Conservation (phyloP, 139 green algal genomes). For the Tetratostichococcus sp. region DNA sequence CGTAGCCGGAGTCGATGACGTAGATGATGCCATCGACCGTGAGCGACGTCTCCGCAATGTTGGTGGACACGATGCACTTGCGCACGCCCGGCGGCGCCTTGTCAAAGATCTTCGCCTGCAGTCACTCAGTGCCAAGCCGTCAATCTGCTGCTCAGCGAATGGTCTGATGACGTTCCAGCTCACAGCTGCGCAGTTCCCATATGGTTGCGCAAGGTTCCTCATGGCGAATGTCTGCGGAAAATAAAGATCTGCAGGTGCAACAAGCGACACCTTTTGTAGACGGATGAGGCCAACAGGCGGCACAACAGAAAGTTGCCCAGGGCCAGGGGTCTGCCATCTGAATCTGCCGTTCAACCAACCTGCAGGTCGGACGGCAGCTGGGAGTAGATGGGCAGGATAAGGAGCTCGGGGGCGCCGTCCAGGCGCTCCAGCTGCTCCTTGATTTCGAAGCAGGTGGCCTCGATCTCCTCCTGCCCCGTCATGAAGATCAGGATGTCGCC, state of each 20-base stretch:
- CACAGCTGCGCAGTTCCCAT: too few relatives aligned
- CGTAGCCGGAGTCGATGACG: slow-evolving; percentile 91
- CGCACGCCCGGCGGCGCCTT: slow-evolving; percentile 77
- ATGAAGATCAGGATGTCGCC: slow-evolving; percentile 99
- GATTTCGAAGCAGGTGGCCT: slow-evolving; percentile 82
- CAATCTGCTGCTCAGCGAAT: too few relatives aligned
- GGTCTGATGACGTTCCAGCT: too few relatives aligned
- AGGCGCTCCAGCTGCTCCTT: slow-evolving; percentile 75
- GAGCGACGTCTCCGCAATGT: slow-evolving; percentile 97
- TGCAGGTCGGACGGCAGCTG: slow-evolving; percentile 87
- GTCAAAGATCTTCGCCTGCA: slow-evolving; percentile 95
- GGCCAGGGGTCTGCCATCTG: too few relatives aligned
- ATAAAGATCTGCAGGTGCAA: too few relatives aligned
- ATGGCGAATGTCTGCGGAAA: too few relatives aligned
- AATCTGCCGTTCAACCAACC: slow-evolving; percentile 29
- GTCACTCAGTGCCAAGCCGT: too few relatives aligned
- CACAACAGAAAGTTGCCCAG: too few relatives aligned
- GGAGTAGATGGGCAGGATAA: slow-evolving; percentile 96
- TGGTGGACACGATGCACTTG: slow-evolving; percentile 93
- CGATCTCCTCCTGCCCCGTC: slow-evolving; percentile 97
- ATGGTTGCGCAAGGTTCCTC: too few relatives aligned
- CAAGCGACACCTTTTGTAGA: too few relatives aligned
- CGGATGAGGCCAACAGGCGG: too few relatives aligned
- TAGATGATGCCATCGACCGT: slow-evolving; percentile 96
- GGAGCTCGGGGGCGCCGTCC: slow-evolving; percentile 64